Evolutionary conservation across 2,329 filamentous ascomycete genomes (phyloP).

Genomic region (Penicillium hesseltinei): DNA sequence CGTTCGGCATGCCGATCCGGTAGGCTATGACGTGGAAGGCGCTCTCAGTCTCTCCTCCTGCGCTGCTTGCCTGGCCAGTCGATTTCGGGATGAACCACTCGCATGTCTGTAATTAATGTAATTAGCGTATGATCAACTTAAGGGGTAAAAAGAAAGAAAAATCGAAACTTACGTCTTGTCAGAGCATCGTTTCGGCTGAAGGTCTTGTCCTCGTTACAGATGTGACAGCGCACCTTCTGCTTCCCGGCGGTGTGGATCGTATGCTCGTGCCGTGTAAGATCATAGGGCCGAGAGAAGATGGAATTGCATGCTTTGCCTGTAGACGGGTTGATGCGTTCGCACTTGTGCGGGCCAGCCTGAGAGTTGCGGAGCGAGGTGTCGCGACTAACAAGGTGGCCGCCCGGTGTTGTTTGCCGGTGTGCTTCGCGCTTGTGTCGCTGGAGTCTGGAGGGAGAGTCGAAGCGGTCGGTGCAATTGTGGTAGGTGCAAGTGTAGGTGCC

Average conservation of each 20-base stretch:
- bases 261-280: constrained; percentile 92
- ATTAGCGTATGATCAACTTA: constrained; percentile 6
- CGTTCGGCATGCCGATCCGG: constrained; percentile 24
- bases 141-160: background rate
- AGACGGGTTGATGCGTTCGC: constrained; percentile 88
- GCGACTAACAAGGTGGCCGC: constrained; percentile 44
- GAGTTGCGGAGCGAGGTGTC: constrained; percentile 65
- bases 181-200: constrained; percentile 94
- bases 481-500: constrained; percentile 97
- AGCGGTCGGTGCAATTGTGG: constrained; percentile 82
- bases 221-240: constrained; percentile 87
- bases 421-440: constrained; percentile 96
- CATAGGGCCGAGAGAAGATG: constrained; percentile 91
- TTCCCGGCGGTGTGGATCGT: constrained; percentile 95
- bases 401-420: constrained; percentile 70
- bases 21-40: constrained; percentile 9
- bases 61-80: constrained; percentile 70
- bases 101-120: constrained; percentile 58
- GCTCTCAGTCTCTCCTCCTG: constrained; percentile 36
- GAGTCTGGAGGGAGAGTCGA: constrained; percentile 79
- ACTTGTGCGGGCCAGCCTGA: constrained; percentile 90
- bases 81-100: constrained; percentile 87
- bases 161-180: constrained; percentile 48
- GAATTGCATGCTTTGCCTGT: constrained; percentile 95
- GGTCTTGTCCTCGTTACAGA: constrained; percentile 95